Evolutionary conservation across 2,329 filamentous ascomycete species (phyloP), one percentile per base, ranked within the genome.

Genomic region (Tolypocladium sp.): DNA sequence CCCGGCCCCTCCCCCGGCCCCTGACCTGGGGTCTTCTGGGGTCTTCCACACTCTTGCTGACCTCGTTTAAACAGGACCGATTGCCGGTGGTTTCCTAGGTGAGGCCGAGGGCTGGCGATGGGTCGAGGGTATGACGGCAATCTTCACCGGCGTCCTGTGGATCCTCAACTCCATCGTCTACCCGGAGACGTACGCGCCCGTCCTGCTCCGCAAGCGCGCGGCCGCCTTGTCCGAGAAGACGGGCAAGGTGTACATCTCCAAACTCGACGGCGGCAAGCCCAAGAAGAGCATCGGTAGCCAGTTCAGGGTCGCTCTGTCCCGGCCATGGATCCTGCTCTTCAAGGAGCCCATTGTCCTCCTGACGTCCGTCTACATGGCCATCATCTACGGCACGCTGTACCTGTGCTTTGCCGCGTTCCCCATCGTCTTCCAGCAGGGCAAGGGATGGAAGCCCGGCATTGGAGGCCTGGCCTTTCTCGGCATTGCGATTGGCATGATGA

Each of bases 261-360:
- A 77, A 62, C 61, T 76, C 22, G 80, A 82, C 54, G 70, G 70
- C 22, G 73, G 76, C 22, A 72, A 75, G 55, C 77, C 77, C 35
- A 74, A 71, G 44, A 68, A 75, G 33, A 73, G 73, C 4, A 64
- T 82, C n/a, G 68, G 67, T 9, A 69, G 78, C 58, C 79, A 82
- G 44, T 81, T 88, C 68, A 77, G 77, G 58, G 77, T 79, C 2
- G 79, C 83, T 4, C 75, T 89, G n/a, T 73, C 78, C 46, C 79
- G 86, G 1, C 87, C 87, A 1, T 87, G 83, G 84, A 71, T 85
- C 42, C 74, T 90, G 6, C 77, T 90, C 1, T 84, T 89, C 74
- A 73, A 73, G 57, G 86, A 90, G 65, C 86, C 86, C 6, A 89
- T 89, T 63, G 84, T 89, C 30, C 69, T 88, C 13, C 74, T 89